Base-by-base conservation (phyloP, 2,329 filamentous ascomycete genomes). In the Sarocladium strictum region DNA sequence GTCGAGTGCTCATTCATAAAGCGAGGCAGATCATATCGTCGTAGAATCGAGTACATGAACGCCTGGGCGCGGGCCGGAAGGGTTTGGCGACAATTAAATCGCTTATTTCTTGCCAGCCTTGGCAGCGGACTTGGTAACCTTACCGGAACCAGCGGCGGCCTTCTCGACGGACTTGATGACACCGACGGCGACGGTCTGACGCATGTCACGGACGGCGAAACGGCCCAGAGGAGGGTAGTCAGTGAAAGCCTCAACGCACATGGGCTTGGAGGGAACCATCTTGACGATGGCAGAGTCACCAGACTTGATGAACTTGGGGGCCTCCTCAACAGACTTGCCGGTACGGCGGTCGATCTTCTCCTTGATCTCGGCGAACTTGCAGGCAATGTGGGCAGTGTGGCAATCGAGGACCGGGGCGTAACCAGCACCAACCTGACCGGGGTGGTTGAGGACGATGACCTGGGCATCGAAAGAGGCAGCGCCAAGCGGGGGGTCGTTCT, bases 291-390 rank as follows among this genome's bases (percentile, higher is more conserved):
- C 93, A 67, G 94, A 93, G 78, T 99, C 94, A 88, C 94, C 94
- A 72, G 93, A 97, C 91, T 99, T 99, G 90, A 99, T 92, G 87
- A 97, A 97, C 89, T 99, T 99, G 80, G 94, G 94, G 72, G 72
- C 75, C 76, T 81, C 73, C 81, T 99, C 94, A 72, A 90, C 85
- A 65, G 92, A 89, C 87, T 99, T 99, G 77, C 94, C 94, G 75
- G 94, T 97, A 90, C 94, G 94, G 80, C 94, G 92, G 78, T 99
- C 94, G 72, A 99, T 99, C 93, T 99, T 99, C 90, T 97, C 90
- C 65, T 93, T 83, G 72, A 99, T 87, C 89, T 97, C 94, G 70
- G 90, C 78, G 86, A 99, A 99, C 90, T 97, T 97, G 94, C 94
- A 99, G 72, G 94, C 94, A 86, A 99, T 99, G 88, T 99, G 94